A percentile compares a stretch with the other conserved stretches of the same genome.
Evolutionary conservation across 352 stramenopile genomes (phyloP).

Genomic region (Phytophthora melonis): DNA sequence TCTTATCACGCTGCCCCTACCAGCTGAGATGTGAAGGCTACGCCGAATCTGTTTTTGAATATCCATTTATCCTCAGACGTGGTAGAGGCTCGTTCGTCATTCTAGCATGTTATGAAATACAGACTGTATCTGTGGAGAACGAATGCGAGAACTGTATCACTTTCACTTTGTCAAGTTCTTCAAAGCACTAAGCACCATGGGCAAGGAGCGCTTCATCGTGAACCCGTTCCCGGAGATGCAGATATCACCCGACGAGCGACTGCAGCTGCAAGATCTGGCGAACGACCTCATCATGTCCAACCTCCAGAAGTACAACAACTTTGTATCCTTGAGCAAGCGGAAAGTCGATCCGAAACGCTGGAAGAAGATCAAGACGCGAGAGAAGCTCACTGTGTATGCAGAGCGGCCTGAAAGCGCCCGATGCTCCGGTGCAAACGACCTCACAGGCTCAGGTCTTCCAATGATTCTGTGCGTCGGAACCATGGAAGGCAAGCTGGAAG

Average conservation of each 20-base stretch:
- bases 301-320: conserved; percentile 27
- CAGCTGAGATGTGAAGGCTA: too few species aligned
- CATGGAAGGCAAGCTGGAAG: conserved; percentile 32
- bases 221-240: conserved; percentile 46
- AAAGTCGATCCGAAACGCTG: conserved; percentile 35
- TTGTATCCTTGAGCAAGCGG: conserved; percentile 27
- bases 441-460: conserved; percentile 6
- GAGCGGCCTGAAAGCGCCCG: conserved; percentile 21
- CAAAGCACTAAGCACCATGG: conserved; percentile 6
- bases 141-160: too few species aligned
- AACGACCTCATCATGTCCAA: conserved; percentile 30
- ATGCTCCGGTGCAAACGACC: not conserved
- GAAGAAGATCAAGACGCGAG: conserved; percentile 44
- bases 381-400: conserved; percentile 47
- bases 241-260: conserved; percentile 20
- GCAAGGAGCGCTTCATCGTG: conserved; percentile 35
- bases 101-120: too few species aligned
- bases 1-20: too few species aligned
- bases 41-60: too few species aligned
- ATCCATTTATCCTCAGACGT: too few species aligned
- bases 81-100: too few species aligned
- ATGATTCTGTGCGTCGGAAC: conserved; percentile 34
- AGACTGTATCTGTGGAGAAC: too few species aligned
- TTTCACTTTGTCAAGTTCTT: too few species aligned
- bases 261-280: conserved; percentile 34